Base-by-base conservation (phyloP, 495 filamentous ascomycete genomes). In the Penicillium fimorum region DNA sequence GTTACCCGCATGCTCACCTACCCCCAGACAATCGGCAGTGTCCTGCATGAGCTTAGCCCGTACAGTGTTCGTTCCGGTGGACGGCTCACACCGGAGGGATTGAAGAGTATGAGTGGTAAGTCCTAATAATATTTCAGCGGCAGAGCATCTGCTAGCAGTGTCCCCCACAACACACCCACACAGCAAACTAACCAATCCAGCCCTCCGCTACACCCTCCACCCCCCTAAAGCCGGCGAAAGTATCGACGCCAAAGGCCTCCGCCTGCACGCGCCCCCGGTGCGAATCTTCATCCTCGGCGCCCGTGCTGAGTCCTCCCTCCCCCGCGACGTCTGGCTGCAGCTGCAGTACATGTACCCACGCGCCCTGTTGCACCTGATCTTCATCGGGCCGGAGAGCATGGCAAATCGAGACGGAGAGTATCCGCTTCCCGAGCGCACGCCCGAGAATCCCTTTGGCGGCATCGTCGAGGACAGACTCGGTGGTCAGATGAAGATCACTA, bases 361-460 rank as follows among this genome's bases (percentile, higher is more conserved):
- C 45, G 79, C 85, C 4, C 81, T 73, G 9, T 65, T 79, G 37
- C 91, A 97, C 65, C 72, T 98, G 7, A 84, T 96, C 68, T 94
- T 98, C 68, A 95, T 99, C 65, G 94, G 94, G 3, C 94, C 94
- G 0, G 94, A 99, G 73, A 88, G 87, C 64, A 97, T 99, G 90
- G 73, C 84, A 18, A 92, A 92, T 68, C 86, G 95, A 58, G 87
- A 96, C 58, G 78, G 82, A 38, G 94, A 98, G 67, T 94, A 92
- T 67, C 94, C 94, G 0, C 79, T 97, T 15, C 94, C 94, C 4
- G 83, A 88, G 47, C 85, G 91, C 41, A 94, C 88, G 0, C 79
- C 90, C 3, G 69, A 71, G 3, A 99, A 99, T 62, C 94, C 95
- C 0, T 99, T 92, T 62, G 95, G 95, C 12, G 90, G 88, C 9